Conservation (phyloP, 2,329 filamentous ascomycete genomes). For the Beauveria rudraprayagi region DNA sequence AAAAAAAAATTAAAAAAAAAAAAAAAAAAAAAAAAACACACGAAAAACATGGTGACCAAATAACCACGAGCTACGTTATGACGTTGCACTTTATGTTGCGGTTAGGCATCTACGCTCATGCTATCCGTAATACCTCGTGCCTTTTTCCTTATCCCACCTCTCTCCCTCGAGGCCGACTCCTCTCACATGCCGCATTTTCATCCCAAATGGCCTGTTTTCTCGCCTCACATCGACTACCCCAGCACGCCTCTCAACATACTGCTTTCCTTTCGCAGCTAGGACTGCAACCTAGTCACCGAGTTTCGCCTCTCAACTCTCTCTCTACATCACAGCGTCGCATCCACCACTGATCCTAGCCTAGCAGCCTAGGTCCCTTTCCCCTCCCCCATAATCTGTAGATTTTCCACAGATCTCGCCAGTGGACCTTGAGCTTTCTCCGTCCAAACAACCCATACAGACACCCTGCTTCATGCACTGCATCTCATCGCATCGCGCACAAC, state of each 20-base stretch:
- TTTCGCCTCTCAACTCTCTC: no score
- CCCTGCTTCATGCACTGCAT: not conserved
- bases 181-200: conserved; percentile 1
- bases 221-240: not conserved
- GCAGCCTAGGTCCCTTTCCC: not conserved
- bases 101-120: not conserved
- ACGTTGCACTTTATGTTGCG: no score
- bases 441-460: not conserved
- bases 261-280: no score
- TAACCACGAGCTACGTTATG: no score
- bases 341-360: not conserved
- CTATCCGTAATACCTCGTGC: not conserved
- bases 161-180: not conserved
- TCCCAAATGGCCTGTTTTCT: conserved; percentile 3
- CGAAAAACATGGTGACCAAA: no score
- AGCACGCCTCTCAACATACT: not conserved
- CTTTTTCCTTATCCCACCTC: not conserved
- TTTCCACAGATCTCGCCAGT: not conserved
- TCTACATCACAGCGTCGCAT: not conserved
- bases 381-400: not conserved
- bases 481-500: not conserved
- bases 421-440: not conserved
- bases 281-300: no score
- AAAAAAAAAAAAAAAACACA: no score
- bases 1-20: no score